phyloP scores from a whole-genome alignment of 371 early-diverging fungal genomes.

The Rhizomucor pusillus region DNA sequence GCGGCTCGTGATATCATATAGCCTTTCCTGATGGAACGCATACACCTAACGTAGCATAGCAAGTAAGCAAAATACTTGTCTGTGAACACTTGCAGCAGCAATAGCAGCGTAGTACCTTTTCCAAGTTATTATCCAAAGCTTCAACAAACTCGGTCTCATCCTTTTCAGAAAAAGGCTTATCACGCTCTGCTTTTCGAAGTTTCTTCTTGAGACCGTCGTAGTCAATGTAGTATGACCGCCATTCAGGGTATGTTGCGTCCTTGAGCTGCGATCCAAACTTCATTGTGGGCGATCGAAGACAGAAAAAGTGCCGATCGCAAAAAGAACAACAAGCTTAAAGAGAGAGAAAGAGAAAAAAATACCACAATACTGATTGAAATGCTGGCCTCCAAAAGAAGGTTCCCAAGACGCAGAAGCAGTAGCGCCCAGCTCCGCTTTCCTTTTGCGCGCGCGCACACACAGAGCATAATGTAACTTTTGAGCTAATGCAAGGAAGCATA shows the following conservation, averaged over 20 bases:
- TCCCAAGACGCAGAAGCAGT: too few relatives aligned
- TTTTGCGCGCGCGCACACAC: too few relatives aligned
- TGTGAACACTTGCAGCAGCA: not conserved
- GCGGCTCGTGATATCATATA: constrained; percentile 81
- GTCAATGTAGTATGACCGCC: constrained; percentile 89
- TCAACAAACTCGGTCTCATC: constrained; percentile 90
- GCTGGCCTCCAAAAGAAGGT: too few relatives aligned
- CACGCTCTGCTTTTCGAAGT: constrained; percentile 72
- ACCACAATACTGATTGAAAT: too few relatives aligned
- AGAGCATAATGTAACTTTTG: too few relatives aligned
- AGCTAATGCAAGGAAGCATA: too few relatives aligned
- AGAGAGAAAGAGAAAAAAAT: too few relatives aligned
- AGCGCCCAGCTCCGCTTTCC: too few relatives aligned
- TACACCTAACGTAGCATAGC: constrained; percentile 57
- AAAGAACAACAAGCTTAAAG: too few relatives aligned
- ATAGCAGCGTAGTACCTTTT: constrained; percentile 47
- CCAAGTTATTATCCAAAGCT: constrained; percentile 84
- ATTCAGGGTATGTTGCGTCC: constrained; percentile 82
- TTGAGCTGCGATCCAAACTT: constrained; percentile 92
- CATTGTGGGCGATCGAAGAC: constrained; percentile 53
- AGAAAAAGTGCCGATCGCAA: too few relatives aligned
- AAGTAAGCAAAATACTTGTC: not conserved
- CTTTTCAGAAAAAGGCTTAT: constrained; percentile 57
- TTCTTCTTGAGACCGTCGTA: constrained; percentile 87
- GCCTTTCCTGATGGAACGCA: constrained; percentile 87